Base-by-base conservation (phyloP, 2,329 filamentous ascomycete genomes). In the Fusarium annulatum region DNA sequence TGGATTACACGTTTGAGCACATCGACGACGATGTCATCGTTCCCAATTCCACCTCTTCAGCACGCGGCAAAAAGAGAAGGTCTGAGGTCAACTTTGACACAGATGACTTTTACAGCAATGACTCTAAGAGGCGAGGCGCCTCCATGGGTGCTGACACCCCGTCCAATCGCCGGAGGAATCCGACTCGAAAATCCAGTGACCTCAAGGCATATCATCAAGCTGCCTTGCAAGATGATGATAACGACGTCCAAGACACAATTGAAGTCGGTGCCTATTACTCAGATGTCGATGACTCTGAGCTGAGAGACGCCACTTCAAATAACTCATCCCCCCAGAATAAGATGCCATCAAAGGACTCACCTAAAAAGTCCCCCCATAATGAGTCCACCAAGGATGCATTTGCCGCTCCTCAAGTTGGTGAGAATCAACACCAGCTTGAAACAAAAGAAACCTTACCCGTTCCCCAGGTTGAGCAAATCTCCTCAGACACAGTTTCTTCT, bases 1-100 rank as follows among this genome's bases (percentile, higher is more conserved):
- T 90, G 71, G 88, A 90, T 79, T 90, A 90, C 82, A 87, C 86
- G 39, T 83, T 85, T 76, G 85, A 87, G 75, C 86, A 88, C 72
- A 84, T 86, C 69, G 84, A 86, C 61, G 86, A 88, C 67, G 87
- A 89, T 48, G 79, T 79, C 46, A 61, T 79, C 52, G 80, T 81
- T 43, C 81, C 80, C 73, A 81, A 77, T 79, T 80, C 79, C 14
- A 79, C 80, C 23, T 78, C 80, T 23, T 79, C 81, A 9, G 62
- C 79, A 57, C 82, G 82, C 62, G 76, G 74, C 64, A 81, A 80
- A 66, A 83, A 84, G 78, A 79, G 84, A 74, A 81, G 78, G 68
- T 74, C 81, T n/a, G 80, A 81, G 33, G 74, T 77, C 58, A 79
- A 75, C 61, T 82, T 81, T 41, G 82, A 82, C 30, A 61, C 76